These are phyloP conservation scores for Limnomonas spitsbergensis DNA, from an alignment of 139 green algal species.

Conservation along the genomic window DNA sequence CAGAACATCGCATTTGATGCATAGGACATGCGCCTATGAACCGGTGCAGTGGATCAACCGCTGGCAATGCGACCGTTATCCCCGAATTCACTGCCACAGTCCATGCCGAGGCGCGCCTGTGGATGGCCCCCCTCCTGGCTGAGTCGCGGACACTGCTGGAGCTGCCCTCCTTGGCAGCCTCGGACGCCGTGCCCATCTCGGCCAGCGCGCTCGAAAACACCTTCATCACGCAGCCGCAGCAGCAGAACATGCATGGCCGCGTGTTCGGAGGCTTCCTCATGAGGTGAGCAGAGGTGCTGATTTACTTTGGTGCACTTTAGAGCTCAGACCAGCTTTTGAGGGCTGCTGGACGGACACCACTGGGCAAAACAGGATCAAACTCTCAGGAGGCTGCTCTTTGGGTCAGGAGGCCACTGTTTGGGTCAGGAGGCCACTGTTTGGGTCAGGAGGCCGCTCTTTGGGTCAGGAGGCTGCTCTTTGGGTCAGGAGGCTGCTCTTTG, in stretches of 20 bases:
- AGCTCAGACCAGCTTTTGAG: not conserved
- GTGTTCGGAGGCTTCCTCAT: slow-evolving; percentile 89
- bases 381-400: too few species aligned
- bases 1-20: too few species aligned
- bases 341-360: too few species aligned
- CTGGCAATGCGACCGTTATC: too few species aligned
- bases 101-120: slow-evolving; percentile 9
- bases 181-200: slow-evolving; percentile 45
- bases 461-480: too few species aligned
- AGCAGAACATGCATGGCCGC: slow-evolving; percentile 69
- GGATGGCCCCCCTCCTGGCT: slow-evolving; percentile 14
- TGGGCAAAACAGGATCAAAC: too few species aligned
- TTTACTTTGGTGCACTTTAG: not conserved
- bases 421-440: too few species aligned
- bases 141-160: slow-evolving; percentile 31
- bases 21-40: too few species aligned
- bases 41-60: too few species aligned
- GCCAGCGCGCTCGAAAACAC: slow-evolving; percentile 63
- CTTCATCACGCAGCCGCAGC: slow-evolving; percentile 80
- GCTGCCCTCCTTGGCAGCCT: slow-evolving; percentile 52
- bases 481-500: too few species aligned
- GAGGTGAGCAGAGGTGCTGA: slow-evolving; percentile 36
- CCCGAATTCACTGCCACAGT: slow-evolving; percentile 13
- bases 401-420: too few species aligned
- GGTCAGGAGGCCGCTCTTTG: too few species aligned